Percentiles rank a stretch among this genome's conserved stretches.
Conservation (phyloP, 371 early-diverging fungal genomes). For the Dinochytrium kinnereticum region DNA sequence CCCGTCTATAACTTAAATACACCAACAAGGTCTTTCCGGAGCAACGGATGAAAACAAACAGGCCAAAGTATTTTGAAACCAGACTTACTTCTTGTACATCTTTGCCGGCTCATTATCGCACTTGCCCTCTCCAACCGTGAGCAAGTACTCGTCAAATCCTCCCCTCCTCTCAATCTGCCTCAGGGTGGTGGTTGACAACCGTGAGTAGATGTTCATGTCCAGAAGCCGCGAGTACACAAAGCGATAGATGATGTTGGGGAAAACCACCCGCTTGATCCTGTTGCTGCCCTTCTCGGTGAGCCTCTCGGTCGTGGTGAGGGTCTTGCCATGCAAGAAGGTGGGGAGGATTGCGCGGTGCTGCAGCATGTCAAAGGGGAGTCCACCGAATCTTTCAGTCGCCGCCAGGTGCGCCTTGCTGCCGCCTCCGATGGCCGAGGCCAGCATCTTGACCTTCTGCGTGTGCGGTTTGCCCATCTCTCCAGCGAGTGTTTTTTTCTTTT, state of each 20-base stretch:
- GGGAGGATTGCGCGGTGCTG: conserved; percentile 45
- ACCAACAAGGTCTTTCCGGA: not conserved
- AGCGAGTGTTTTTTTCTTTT: not conserved
- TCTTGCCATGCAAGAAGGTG: conserved; percentile 54
- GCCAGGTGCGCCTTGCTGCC: conserved; percentile 39
- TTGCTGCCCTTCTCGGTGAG: conserved; percentile 40
- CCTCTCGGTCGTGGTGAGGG: conserved; percentile 47
- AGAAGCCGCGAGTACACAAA: conserved; percentile 52
- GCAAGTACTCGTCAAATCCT: conserved; percentile 57
- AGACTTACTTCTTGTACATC: conserved; percentile 41
- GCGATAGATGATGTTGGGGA: conserved; percentile 51
- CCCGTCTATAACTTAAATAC: too few species aligned
- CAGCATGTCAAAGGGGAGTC: conserved; percentile 38
- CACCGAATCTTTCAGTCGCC: conserved; percentile 40
- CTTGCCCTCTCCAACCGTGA: conserved; percentile 25
- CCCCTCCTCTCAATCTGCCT: conserved; percentile 47
- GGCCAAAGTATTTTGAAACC: not conserved
- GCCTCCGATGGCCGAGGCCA: conserved; percentile 42
- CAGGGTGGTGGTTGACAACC: conserved; percentile 47
- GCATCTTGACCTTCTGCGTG: conserved; percentile 17
- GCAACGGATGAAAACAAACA: not conserved
- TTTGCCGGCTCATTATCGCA: conserved; percentile 43
- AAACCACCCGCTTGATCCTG: conserved; percentile 39
- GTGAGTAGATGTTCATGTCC: conserved; percentile 50
- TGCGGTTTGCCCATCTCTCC: conserved; percentile 9